Evolutionary conservation across 257 asterid species (phyloP).

Genomic region (Ophiorrhiza pumila): DNA sequence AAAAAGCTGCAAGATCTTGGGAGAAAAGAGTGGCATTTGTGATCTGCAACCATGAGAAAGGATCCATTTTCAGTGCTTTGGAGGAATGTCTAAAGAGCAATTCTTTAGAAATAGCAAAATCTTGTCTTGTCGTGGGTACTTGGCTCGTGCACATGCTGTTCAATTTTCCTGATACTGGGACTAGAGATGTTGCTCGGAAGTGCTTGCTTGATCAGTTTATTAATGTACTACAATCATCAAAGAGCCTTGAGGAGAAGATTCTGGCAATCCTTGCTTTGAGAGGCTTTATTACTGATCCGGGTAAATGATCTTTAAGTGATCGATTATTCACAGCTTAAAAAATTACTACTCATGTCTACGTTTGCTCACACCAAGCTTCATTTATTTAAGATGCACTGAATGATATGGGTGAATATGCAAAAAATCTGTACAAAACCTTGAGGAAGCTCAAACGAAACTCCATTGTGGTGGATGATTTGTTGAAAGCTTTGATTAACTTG

Average conservation of each 20-base stretch:
- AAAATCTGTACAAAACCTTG: constrained; percentile 54
- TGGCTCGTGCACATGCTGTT: constrained; percentile 80
- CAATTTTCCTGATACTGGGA: constrained; percentile 61
- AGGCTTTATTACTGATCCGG: constrained; percentile 60
- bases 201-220: constrained; percentile 68
- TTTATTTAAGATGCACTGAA: constrained; percentile 43
- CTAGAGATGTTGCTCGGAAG: constrained; percentile 59
- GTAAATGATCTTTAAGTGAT: constrained; percentile 23
- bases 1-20: constrained; percentile 60
- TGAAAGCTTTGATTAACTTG: constrained; percentile 68
- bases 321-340: not conserved
- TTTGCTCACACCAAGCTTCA: constrained; percentile 12
- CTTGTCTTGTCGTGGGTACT: constrained; percentile 58
- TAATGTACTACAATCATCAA: constrained; percentile 65
- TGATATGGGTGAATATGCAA: constrained; percentile 56
- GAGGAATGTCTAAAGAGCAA: constrained; percentile 68
- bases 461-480: constrained; percentile 46
- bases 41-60: constrained; percentile 67
- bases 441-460: constrained; percentile 63
- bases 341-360: not conserved
- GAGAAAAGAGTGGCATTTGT: constrained; percentile 67
- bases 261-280: constrained; percentile 69
- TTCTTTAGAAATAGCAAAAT: constrained; percentile 65
- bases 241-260: constrained; percentile 70
- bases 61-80: constrained; percentile 57